phyloP scores from a whole-genome alignment of 2,329 filamentous ascomycete genomes.

The Pyrenophora tritici-repentis region DNA sequence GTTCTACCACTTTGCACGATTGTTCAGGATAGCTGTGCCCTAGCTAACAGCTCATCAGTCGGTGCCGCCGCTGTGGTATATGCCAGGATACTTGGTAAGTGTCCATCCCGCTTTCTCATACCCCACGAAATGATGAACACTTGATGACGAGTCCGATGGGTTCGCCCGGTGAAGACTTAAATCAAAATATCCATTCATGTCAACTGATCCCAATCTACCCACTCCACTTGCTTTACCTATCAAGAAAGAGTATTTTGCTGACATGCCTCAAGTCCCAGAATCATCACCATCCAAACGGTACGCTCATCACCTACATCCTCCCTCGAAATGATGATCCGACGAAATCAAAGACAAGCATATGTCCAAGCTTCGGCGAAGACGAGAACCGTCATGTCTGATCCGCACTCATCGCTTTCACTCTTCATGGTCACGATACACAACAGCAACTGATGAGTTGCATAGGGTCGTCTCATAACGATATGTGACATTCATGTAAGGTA shows the following conservation, averaged over 20 bases:
- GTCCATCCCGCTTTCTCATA: constrained; percentile 1
- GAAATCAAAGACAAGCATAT: constrained; percentile 93
- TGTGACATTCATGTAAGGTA: constrained; percentile 2
- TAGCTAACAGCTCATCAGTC: constrained; percentile 14
- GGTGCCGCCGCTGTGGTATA: neutral
- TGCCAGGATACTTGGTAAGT: constrained; percentile 23
- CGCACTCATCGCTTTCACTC: constrained; percentile 11
- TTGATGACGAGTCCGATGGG: constrained; percentile 81
- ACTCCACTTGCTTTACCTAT: neutral
- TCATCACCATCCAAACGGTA: constrained; percentile 21
- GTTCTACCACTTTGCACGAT: constrained; percentile 4
- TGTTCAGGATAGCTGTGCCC: constrained; percentile 2
- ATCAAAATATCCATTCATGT: constrained; percentile 75
- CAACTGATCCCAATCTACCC: constrained; percentile 28
- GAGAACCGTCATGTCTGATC: constrained; percentile 48
- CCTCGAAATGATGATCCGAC: constrained; percentile 76
- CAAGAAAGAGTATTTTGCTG: constrained; percentile 10
- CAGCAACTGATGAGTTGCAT: constrained; percentile 13
- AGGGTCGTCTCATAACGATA: neutral
- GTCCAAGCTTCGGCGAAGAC: constrained; percentile 74
- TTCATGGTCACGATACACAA: neutral
- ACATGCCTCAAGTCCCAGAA: constrained; percentile 7
- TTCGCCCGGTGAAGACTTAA: constrained; percentile 67
- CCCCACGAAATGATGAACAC: constrained; percentile 53
- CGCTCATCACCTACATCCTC: constrained; percentile 14